Conservation (phyloP, 225 moss, liverwort and hornwort species). For the Anthoceros angustus region DNA sequence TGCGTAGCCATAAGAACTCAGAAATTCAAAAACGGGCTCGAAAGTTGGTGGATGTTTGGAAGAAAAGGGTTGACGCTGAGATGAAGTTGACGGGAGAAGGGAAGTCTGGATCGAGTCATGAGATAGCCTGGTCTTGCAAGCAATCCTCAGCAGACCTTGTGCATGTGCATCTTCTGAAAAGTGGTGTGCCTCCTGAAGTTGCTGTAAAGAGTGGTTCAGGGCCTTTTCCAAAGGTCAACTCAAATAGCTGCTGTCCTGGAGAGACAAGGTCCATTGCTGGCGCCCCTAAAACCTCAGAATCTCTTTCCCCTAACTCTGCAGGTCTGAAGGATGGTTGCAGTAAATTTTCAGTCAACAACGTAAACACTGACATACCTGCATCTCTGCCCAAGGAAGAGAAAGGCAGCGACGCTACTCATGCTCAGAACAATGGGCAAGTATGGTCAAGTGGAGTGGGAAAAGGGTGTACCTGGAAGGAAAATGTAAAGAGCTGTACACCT, state of each 20-base stretch:
- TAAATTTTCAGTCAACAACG: conserved; percentile 18
- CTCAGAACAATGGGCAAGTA: conserved; percentile 63
- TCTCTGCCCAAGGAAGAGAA: conserved; percentile 67
- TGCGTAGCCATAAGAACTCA: conserved; percentile 76
- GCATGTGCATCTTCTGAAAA: conserved; percentile 46
- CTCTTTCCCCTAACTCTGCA: conserved; percentile 15
- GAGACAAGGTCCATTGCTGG: conserved; percentile 37
- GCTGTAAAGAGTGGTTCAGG: conserved; percentile 54
- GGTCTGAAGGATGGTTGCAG: conserved; percentile 26
- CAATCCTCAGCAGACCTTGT: conserved; percentile 59
- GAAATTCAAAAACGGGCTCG: conserved; percentile 91
- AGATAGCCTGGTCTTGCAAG: conserved; percentile 56
- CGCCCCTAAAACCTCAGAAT: conserved; percentile 28
- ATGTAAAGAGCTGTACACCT: conserved; percentile 44
- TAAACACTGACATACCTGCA: conserved; percentile 25
- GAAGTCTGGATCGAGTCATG: conserved; percentile 59
- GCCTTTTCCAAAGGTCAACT: conserved; percentile 40
- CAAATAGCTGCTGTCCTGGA: conserved; percentile 36
- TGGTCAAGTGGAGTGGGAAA: conserved; percentile 59
- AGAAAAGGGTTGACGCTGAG: conserved; percentile 88
- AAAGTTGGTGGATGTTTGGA: conserved; percentile 92
- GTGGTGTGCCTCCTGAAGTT: conserved; percentile 39
- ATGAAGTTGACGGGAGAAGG: conserved; percentile 75
- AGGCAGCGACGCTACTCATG: conserved; percentile 47
- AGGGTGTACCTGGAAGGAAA: conserved; percentile 61